These are phyloP conservation scores for Lignosus rhinocerotis DNA, from an alignment of 1,284 basidiomycete species.

Conservation along the genomic window DNA sequence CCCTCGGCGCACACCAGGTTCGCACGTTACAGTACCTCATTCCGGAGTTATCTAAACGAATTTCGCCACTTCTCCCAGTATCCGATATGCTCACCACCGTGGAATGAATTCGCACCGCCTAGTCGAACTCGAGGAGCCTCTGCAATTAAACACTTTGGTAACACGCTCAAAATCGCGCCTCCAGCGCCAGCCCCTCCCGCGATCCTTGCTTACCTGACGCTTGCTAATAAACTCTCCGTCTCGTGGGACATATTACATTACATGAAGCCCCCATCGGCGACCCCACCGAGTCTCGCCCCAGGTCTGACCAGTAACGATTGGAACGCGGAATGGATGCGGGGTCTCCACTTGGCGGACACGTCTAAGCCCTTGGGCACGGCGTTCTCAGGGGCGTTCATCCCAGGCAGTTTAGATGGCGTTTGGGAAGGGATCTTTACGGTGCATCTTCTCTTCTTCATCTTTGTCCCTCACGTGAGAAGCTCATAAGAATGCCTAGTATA, in stretches of 20 bases:
- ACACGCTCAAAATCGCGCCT: conserved; percentile 51
- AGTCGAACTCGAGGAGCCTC: conserved; percentile 24
- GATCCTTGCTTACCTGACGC: conserved; percentile 64
- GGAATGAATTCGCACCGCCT: conserved; percentile 56
- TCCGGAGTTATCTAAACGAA: background rate
- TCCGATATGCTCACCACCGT: conserved; percentile 52
- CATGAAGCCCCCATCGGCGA: conserved; percentile 39
- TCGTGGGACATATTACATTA: conserved; percentile 32
- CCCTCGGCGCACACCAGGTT: conserved; percentile 68
- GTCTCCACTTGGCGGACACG: conserved; percentile 39
- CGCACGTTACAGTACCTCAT: conserved; percentile 13
- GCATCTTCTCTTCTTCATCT: conserved; percentile 25
- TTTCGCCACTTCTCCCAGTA: conserved; percentile 44
- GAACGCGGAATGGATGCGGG: conserved; percentile 58
- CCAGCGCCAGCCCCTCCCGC: conserved; percentile 67
- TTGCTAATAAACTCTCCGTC: conserved; percentile 45
- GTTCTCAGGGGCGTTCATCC: conserved; percentile 48
- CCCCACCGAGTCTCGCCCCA: conserved; percentile 34
- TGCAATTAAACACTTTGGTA: conserved; percentile 33
- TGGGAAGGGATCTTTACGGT: conserved; percentile 81
- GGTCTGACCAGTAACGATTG: conserved; percentile 30
- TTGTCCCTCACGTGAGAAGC: background rate
- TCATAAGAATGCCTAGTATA: conserved; percentile 49
- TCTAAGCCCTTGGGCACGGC: conserved; percentile 33
- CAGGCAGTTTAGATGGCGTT: conserved; percentile 68